phyloP scores from a whole-genome alignment of 2,329 filamentous ascomycete species.

The Alternaria gaisen region DNA sequence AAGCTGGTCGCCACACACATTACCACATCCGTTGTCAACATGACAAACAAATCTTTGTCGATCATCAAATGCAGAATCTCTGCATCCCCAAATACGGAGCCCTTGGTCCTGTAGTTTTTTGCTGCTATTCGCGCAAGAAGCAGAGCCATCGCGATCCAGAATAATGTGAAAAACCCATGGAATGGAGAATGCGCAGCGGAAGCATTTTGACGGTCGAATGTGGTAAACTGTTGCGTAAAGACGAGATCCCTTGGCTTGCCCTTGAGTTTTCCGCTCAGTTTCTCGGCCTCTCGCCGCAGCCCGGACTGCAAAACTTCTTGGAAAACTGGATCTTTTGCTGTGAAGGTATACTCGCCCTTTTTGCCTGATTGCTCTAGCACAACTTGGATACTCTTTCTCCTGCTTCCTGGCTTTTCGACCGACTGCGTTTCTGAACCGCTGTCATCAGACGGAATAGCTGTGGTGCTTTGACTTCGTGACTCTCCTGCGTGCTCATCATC shows the following conservation, averaged over 20 bases:
- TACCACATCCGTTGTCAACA: slow-evolving; percentile 70
- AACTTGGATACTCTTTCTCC: slow-evolving; percentile 56
- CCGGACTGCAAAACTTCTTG: slow-evolving; percentile 56
- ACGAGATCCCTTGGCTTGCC: slow-evolving; percentile 65
- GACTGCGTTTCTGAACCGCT: slow-evolving; percentile 24
- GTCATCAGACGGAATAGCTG: slow-evolving; percentile 37
- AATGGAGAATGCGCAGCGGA: slow-evolving; percentile 73
- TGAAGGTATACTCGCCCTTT: slow-evolving; percentile 59
- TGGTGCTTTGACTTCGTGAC: slow-evolving; percentile 39
- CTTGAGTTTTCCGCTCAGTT: slow-evolving; percentile 46
- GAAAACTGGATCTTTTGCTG: slow-evolving; percentile 60
- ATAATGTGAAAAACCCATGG: slow-evolving; percentile 80
- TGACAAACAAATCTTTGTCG: slow-evolving; percentile 60
- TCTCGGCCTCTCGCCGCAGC: slow-evolving; percentile 54
- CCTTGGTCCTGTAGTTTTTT: slow-evolving; percentile 73
- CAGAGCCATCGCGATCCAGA: slow-evolving; percentile 76
- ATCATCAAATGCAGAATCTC: slow-evolving; percentile 78
- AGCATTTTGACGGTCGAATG: slow-evolving; percentile 77
- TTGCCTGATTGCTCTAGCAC: slow-evolving; percentile 57
- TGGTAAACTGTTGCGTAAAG: slow-evolving; percentile 76
- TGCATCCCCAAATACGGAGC: slow-evolving; percentile 73
- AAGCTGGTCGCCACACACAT: slow-evolving; percentile 74
- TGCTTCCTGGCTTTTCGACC: slow-evolving; percentile 22
- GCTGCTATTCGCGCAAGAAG: slow-evolving; percentile 72
- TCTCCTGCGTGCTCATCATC: slow-evolving; percentile 49